Base-by-base conservation (phyloP, 148 eudicot genomes). In the Limonium bicolor region DNA sequence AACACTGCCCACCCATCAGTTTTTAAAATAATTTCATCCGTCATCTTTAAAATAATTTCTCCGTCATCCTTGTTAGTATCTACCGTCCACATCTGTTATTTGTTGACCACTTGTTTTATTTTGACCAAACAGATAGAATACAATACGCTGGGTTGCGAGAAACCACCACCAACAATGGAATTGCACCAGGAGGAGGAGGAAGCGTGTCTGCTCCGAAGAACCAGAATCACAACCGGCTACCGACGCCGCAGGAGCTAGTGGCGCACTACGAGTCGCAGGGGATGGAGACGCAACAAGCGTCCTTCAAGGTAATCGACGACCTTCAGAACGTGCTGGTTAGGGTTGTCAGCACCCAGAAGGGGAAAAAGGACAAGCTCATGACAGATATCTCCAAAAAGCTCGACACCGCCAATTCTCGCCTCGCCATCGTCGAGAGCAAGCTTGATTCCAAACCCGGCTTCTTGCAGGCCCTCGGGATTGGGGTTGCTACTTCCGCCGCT, bases 391-490 rank as follows among this genome's bases (percentile, higher is more conserved):
- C 68, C 9, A 69, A 60, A 21, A 80, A 80, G 58, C 75, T 82
- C 24, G 86, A 74, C 11, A 52, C 61, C 2, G 53, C 62, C 4
- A 76, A 78, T 44, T 36, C 66, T 7, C 68, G 80, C 5, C 63
- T 84, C 7, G 48, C 69, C 22, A 58, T 61, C 13, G 25, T 85
- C 0, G 86, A 85, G 8, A 62, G 51, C 75, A 85, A 80, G 70
- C 25, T 85, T 4, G 95, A 85, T 49, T 56, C 80, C 2, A 85
- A 85, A 34, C 95, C 90, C 4, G 76, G 86, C 0, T 85, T 40
- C 31, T 53, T 66, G 2, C 59, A 67, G 20, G 47, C 59, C 9
- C 41, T 79, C 1, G 85, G 64, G 0, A 37, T 85, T 0, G 95
- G 95, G 3, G 62, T 80, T 10, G 75, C 65, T 3, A 62, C 80